Base-by-base conservation (phyloP, 2,329 filamentous ascomycete genomes). In the Trichoderma sp. region DNA sequence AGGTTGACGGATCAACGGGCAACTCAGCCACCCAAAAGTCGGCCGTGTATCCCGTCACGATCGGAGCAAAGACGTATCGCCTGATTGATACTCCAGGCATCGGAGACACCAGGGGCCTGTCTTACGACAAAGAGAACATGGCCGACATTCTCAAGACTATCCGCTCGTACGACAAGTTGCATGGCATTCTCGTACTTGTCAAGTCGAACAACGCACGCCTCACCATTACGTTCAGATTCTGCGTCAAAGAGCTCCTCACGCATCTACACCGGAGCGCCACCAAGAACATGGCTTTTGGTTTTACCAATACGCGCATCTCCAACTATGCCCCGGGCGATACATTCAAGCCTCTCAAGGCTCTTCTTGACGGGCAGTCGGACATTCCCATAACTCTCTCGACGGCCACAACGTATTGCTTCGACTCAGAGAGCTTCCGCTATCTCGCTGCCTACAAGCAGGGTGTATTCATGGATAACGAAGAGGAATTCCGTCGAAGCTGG, bases 401-500 rank as follows among this genome's bases (percentile, higher is more conserved):
- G 7, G 44, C 64, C 15, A 66, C 58, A 1, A 56, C 58, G 0
- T 66, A 63, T 24, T 66, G 58, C 15, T 66, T 66, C 15, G 64
- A 66, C 34, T 66, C 64, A 7, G 64, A 66, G 19, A 66, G 64
- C 19, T 66, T 66, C 24, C 58, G 58, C 0, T 66, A 63, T 6
- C 64, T 66, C 5, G 64, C 64, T 15, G 64, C 64, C 6, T 52
- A 44, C n/a, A 66, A 50, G 4, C 50, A 66, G n/a, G 30, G 39
- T 2, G 21, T 66, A 7, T 26, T 1, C 1, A 54, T 4, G 15
- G 34, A 0, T 24, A 50, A 64, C 0, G 45, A 67, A 5, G 63
- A 69, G 6, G 64, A n/a, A 2, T 58, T 57, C 6, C 55, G 59
- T 0, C 61, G 64, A 2, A 72, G 71, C 6, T 72, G 71, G 71